Conservation (phyloP, 805 yeast genomes). For the Scheffersomyces stipitis region DNA sequence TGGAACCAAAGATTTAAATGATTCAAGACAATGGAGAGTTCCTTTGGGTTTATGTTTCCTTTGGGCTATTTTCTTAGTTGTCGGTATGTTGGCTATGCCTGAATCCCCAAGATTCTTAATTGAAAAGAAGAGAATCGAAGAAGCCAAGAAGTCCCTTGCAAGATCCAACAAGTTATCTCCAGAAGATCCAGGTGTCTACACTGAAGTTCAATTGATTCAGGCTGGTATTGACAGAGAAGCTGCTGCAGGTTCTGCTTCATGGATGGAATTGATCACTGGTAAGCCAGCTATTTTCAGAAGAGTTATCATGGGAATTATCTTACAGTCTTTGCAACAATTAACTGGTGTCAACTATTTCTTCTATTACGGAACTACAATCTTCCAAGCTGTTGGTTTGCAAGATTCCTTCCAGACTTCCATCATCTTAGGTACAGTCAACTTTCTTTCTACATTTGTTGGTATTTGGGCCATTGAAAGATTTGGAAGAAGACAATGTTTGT, state of each 20-base stretch:
- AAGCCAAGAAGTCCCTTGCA: no score
- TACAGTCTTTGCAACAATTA: slow-evolving; percentile 60
- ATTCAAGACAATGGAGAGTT: slow-evolving; percentile 65
- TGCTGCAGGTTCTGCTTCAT: slow-evolving; percentile 62
- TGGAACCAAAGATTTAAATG: slow-evolving; percentile 54
- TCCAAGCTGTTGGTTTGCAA: slow-evolving; percentile 48
- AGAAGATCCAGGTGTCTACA: no score
- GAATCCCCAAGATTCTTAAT: no score
- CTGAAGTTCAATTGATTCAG: no score
- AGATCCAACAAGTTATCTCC: no score
- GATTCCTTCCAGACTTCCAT: slow-evolving; percentile 57
- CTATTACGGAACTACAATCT: slow-evolving; percentile 60
- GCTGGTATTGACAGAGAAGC: no score
- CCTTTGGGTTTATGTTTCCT: no score
- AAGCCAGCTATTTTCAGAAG: no score
- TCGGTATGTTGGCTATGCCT: no score
- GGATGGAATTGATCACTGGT: slow-evolving; percentile 64
- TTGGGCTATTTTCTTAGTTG: no score
- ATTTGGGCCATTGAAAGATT: slow-evolving; percentile 51
- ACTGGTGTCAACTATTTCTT: slow-evolving; percentile 65
- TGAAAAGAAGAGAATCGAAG: no score
- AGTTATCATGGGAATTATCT: slow-evolving; percentile 54
- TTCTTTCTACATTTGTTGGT: slow-evolving; percentile 54
- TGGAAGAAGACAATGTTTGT: no score
- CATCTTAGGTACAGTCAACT: slow-evolving; percentile 61